Conservation (phyloP, 2,329 filamentous ascomycete genomes). For the Cordyceps javanica region DNA sequence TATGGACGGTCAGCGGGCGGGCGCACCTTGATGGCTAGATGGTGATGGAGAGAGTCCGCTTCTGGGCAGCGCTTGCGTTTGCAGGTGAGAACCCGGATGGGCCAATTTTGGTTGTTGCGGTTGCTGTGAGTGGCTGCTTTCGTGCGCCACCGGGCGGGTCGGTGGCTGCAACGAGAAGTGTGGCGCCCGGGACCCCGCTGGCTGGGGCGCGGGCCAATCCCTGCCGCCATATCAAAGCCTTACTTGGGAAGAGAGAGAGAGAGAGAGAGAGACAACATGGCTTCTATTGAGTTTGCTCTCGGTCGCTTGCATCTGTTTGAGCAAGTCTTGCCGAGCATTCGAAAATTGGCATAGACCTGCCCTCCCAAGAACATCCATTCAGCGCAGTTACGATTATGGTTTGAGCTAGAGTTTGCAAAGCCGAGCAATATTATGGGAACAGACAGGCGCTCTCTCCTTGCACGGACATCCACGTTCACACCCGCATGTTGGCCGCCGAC, state of each 20-base stretch:
- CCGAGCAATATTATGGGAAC: background rate
- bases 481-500: too few species aligned
- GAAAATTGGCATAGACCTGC: too few species aligned
- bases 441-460: background rate
- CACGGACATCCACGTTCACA: too few species aligned
- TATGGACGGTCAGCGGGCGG: too few species aligned
- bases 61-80: background rate
- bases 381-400: too few species aligned
- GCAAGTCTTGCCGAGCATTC: background rate
- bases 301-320: background rate
- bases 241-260: too few species aligned
- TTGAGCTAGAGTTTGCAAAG: too few species aligned
- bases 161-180: background rate
- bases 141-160: background rate
- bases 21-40: constrained; percentile 1
- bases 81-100: constrained; percentile 13
- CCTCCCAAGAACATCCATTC: background rate
- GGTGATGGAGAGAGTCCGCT: background rate
- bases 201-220: background rate
- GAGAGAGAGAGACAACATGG: too few species aligned
- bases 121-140: constrained; percentile 5
- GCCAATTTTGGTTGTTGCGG: background rate
- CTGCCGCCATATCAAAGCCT: background rate
- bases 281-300: too few species aligned
- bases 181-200: constrained; percentile 2